Evolutionary conservation across 495 filamentous ascomycete species (phyloP), one percentile per base, ranked within the genome.

Genomic region (Articulospora tetracladia): DNA sequence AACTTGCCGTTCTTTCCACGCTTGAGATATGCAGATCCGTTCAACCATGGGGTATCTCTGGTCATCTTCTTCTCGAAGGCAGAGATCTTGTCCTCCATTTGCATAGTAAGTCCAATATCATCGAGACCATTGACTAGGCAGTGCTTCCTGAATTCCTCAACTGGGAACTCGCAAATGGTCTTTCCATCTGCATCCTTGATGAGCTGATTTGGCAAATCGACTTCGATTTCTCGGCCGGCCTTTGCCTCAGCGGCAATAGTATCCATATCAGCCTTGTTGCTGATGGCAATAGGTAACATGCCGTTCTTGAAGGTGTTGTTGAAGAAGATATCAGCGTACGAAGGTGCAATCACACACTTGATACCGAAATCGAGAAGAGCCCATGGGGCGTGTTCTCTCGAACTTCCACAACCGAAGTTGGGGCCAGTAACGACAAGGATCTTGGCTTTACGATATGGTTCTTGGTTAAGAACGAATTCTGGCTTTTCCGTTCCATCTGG

Each of bases 231-330:
- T 62, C 80, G 83, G 48, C 93, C 93, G 25, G 89, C 89, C 49
- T 79, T 80, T 28, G 93, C 92, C 74, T 96, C 92, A 24, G 81
- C 86, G 41, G 89, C 87, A 61, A 98, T 86, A 64, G 76, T 78
- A 10, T 86, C 78, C 2, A 98, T 79, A 17, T 79, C 83, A 10
- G 66, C 80, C 49, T 85, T 70, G 71, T 93, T 83, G 32, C 79
- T 76, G 71, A 98, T 89, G 36, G 80, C 74, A 63, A 97, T 82
- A 25, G 93, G 93, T 36, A 98, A 82, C 94, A 98, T 98, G 74
- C 93, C 94, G 77, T 98, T 98, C 82, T 98, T 98, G 84, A 97
- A 97, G 19, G 91, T 95, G 78, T 98, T 98, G 83, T 97, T 98
- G 85, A 92, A 96, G 84, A 97, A 97, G 74, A 98, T 98, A 69